Evolutionary conservation across 495 filamentous ascomycete genomes (phyloP), one percentile per base, ranked within the genome.

Genomic region (Penicillium egyptiacum): DNA sequence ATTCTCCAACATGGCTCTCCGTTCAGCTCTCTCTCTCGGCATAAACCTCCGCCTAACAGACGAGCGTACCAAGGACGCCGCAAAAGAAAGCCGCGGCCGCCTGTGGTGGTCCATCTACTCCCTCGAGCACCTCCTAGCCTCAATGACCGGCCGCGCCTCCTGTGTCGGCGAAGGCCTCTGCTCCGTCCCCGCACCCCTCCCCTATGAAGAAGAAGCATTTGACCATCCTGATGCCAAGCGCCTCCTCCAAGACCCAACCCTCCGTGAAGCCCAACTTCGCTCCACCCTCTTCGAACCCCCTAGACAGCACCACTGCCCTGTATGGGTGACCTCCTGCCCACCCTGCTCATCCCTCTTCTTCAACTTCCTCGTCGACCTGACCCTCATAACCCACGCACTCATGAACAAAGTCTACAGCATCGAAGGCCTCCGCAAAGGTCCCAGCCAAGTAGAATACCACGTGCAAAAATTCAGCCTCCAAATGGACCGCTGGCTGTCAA

Each of bases 61-160:
- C 44, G 67, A 70, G 17, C 66, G 74, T 7, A 71, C 81, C n/a
- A 55, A 71, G 33, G 67, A 78, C 30, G 64, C 70, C 4, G 75
- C 85, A 5, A 84, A 81, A 63, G 86, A 88, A 68, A 75, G 80
- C 17, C 75, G 85, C 10, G 70, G 75, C 40, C 82, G 83, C 4
- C 72, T 88, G 10, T 88, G 85, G 85, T 88, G 84, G 81, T 79
- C 84, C 0, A 65, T 88, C 11, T 85, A 80, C 55, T 73, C 71
- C 2, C 65, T 87, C 9, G 86, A 88, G 50, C 75, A 83, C 40
- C 59, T 79, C 6, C 67, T 88, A n/a, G 75, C 77, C 37, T 72
- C 77, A 8, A 83, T 86, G 63, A 85, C 82, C 5, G 86, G 86
- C 3, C 78, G 86, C n/a, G 81, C 83, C 7, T 79, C 80, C 22